Evolutionary conservation across 768 basidiomycete species (phyloP), one percentile per base, ranked within the genome.

Genomic region (Lactarius hengduanensis): DNA sequence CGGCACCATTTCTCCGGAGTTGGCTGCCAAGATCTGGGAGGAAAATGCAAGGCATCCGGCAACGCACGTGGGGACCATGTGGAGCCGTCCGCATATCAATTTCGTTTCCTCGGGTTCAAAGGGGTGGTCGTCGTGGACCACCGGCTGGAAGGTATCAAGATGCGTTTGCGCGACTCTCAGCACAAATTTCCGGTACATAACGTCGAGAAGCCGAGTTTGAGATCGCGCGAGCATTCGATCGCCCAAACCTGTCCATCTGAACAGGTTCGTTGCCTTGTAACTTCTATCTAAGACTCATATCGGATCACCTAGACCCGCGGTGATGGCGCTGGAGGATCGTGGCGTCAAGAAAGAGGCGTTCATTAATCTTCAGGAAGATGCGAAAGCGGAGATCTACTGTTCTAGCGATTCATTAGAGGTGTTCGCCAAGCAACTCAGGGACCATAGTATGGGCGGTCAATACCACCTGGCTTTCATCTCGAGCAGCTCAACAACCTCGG

Each of bases 101-200:
- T 94, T 58, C 86, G 93, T 41, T 90, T 94, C 72, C 74, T 94
- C 57, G 92, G 76, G 4, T 92, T 81, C 76, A 95, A 95, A 74
- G 94, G 93, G 0, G 84, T 95, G 22, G 88, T 95, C 2, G 81
- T 78, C 4, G 81, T 94, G 8, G 92, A 95, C 69, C 76, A 73
- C 9, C 63, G 63, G n/a, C 71, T 91, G 3, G 77, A 82, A 57
- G 86, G 85, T 0, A 83, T 87, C 57, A 82, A 80, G 28, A 91
- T 94, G 89, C 82, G 88, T 73, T 92, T 92, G 13, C 80, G 92
- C 54, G 75, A 78, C 4, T 90, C 89, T 0, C 93, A 93, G 91
- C 82, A 80, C 36, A 94, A 94, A 69, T 94, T 94, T 65, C 76
- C 81, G 13, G 84, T 81, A 8, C 81, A 76, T 0, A 73, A 79